Percentiles rank a stretch among this genome's conserved stretches.
Evolutionary conservation across 2,329 filamentous ascomycete species (phyloP).

Genomic region (Gremmenia infestans): DNA sequence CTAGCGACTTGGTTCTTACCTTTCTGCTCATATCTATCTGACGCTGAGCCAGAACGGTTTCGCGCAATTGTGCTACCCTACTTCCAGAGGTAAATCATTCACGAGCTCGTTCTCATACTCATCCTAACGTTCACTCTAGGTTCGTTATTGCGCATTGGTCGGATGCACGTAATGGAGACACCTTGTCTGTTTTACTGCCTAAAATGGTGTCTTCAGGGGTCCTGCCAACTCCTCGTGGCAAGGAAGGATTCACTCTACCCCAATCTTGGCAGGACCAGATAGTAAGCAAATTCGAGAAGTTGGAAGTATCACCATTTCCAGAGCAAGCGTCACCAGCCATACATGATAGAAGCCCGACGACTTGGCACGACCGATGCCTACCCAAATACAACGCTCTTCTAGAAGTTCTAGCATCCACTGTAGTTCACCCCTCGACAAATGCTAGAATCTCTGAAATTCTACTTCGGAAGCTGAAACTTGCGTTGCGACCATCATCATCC

Average conservation of each 20-base stretch:
- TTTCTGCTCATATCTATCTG: slow-evolving; percentile 78
- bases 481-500: slow-evolving; percentile 55
- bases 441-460: slow-evolving; percentile 62
- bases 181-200: slow-evolving; percentile 64
- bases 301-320: slow-evolving; percentile 61
- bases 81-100: slow-evolving; percentile 63
- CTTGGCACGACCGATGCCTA: slow-evolving; percentile 58
- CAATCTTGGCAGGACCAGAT: slow-evolving; percentile 71
- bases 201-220: slow-evolving; percentile 54
- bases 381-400: slow-evolving; percentile 65
- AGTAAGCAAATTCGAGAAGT: slow-evolving; percentile 60
- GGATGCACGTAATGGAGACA: slow-evolving; percentile 57
- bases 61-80: slow-evolving; percentile 71
- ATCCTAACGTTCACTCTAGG: slow-evolving; percentile 38
- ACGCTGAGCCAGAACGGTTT: slow-evolving; percentile 70
- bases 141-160: slow-evolving; percentile 75
- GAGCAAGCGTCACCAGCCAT: slow-evolving; percentile 48
- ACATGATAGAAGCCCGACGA: slow-evolving; percentile 56
- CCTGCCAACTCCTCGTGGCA: slow-evolving; percentile 48
- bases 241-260: slow-evolving; percentile 52
- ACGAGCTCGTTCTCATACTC: not conserved
- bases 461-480: slow-evolving; percentile 60
- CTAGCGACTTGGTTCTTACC: slow-evolving; percentile 71
- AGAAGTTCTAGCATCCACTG: slow-evolving; percentile 55
- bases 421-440: slow-evolving; percentile 61